Conservation (phyloP, 495 filamentous ascomycete species). For the Hamigera avellanea region DNA sequence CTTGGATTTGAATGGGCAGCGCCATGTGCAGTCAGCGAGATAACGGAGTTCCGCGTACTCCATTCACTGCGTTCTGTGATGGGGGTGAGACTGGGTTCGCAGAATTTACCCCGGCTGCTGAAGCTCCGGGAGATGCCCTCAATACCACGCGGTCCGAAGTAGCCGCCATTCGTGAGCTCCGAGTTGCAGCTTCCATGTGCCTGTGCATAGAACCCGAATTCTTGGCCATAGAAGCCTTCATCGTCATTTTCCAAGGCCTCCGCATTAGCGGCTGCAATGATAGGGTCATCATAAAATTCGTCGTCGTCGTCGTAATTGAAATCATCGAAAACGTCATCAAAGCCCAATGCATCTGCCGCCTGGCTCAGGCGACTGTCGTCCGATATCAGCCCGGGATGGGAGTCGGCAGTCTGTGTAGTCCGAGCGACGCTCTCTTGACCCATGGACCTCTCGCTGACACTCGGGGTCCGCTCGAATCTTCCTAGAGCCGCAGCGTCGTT, state of each 20-base stretch:
- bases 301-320: slow-evolving; percentile 45
- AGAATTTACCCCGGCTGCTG: slow-evolving; percentile 58
- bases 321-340: slow-evolving; percentile 43
- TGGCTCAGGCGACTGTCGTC: slow-evolving; percentile 37
- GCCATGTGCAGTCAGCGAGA: slow-evolving; percentile 54
- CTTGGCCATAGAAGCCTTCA: slow-evolving; percentile 89
- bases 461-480: slow-evolving; percentile 47
- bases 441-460: slow-evolving; percentile 27
- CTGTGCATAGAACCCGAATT: slow-evolving; percentile 91
- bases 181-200: slow-evolving; percentile 35
- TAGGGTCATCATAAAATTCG: slow-evolving; percentile 66
- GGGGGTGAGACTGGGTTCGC: slow-evolving; percentile 86
- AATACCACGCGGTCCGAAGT: slow-evolving; percentile 62
- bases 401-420: slow-evolving; percentile 23
- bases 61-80: slow-evolving; percentile 96
- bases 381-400: slow-evolving; percentile 36
- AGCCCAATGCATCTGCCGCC: slow-evolving; percentile 19
- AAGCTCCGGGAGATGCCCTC: slow-evolving; percentile 52
- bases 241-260: slow-evolving; percentile 84
- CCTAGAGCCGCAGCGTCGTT: slow-evolving; percentile 60
- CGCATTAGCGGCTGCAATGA: slow-evolving; percentile 91
- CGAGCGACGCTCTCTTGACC: slow-evolving; percentile 23
- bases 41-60: slow-evolving; percentile 83
- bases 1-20: slow-evolving; percentile 28
- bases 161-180: slow-evolving; percentile 72